Conservation (phyloP, 23 red algal species). For the Gracilaria vermiculophylla region DNA sequence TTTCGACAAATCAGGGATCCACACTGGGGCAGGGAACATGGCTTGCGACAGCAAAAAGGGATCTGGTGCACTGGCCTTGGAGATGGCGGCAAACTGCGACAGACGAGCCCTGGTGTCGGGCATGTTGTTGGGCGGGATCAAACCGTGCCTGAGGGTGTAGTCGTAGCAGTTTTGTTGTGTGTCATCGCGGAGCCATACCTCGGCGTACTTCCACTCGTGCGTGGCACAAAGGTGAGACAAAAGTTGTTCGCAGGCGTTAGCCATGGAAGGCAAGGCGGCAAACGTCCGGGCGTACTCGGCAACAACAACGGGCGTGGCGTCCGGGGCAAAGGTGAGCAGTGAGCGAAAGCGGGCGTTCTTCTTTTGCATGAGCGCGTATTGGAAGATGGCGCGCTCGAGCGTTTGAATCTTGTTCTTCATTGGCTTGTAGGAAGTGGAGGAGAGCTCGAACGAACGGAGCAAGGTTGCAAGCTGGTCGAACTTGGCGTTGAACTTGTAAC, state of each 20-base stretch:
- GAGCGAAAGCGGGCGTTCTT: slow-evolving; percentile 13
- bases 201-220: slow-evolving; percentile 38
- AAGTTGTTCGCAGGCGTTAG: slow-evolving; percentile 7
- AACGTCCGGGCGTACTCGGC: slow-evolving; percentile 5
- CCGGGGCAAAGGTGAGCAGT: slow-evolving; percentile 7
- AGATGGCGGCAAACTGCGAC: slow-evolving; percentile 2
- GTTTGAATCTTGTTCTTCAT: slow-evolving; percentile 63
- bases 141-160: not conserved
- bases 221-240: slow-evolving; percentile 23
- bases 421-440: slow-evolving; percentile 22
- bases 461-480: slow-evolving; percentile 22
- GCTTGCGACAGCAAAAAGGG: slow-evolving; percentile 15
- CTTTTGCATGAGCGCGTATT: slow-evolving; percentile 30
- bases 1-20: slow-evolving; percentile 37
- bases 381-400: slow-evolving; percentile 39
- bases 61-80: not conserved
- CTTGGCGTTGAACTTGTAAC: slow-evolving; percentile 35
- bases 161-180: not conserved
- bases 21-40: not conserved
- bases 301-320: not conserved
- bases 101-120: slow-evolving; percentile 3
- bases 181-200: slow-evolving; percentile 4
- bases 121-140: slow-evolving; percentile 37
- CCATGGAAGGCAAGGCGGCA: not conserved
- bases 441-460: slow-evolving; percentile 7